Percentiles rank a stretch among this genome's conserved stretches.
Conservation (phyloP, 164 flowering plant species). For the Platanus orientalis region DNA sequence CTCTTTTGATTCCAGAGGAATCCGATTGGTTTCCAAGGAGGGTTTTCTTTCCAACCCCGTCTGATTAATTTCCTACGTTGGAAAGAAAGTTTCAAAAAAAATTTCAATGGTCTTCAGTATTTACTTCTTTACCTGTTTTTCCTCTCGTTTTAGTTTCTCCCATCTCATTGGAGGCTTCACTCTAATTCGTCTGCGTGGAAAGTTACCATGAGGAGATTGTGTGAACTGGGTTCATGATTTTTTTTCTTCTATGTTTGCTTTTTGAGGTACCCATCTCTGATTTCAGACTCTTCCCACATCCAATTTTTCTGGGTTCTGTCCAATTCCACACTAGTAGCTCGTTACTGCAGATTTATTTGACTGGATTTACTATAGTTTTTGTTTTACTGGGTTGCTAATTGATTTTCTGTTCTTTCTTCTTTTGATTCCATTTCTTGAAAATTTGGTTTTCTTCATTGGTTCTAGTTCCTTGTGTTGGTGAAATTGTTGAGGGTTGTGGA, state of each 20-base stretch:
- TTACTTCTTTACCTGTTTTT: background rate
- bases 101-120: background rate
- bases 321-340: background rate
- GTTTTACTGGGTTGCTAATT: slow-evolving; percentile 6
- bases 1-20: no score
- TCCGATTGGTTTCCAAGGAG: no score
- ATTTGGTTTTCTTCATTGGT: background rate
- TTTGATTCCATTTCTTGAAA: background rate
- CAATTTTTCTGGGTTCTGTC: background rate
- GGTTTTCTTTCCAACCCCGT: no score
- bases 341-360: no score
- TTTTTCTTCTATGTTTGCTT: background rate
- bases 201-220: slow-evolving; percentile 14
- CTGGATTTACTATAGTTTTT: no score
- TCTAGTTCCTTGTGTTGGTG: background rate
- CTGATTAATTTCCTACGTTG: no score
- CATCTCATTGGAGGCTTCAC: slow-evolving; percentile 24
- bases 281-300: background rate
- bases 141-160: slow-evolving; percentile 12
- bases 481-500: background rate
- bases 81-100: no score
- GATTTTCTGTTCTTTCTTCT: background rate
- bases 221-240: slow-evolving; percentile 14
- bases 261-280: slow-evolving; percentile 12
- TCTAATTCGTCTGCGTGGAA: background rate